Evolutionary conservation across 306 rosid species (phyloP).

Genomic region (Pyrus pyrifolia): DNA sequence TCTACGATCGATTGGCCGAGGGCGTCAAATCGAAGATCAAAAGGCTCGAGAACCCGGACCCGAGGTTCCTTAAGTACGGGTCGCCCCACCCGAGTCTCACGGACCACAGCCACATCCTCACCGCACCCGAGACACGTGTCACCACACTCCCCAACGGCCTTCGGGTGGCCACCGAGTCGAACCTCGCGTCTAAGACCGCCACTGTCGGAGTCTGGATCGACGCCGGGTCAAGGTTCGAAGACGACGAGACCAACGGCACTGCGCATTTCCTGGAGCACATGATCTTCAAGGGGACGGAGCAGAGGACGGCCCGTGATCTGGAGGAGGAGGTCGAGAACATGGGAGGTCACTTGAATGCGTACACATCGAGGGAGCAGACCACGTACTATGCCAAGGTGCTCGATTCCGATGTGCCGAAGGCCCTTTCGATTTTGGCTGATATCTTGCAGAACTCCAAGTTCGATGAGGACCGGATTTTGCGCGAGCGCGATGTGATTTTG

Average conservation of each 20-base stretch:
- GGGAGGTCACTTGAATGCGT: slow-evolving; percentile 94
- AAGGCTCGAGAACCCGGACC: slow-evolving; percentile 76
- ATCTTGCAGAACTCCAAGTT: slow-evolving; percentile 83
- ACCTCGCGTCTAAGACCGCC: slow-evolving; percentile 54
- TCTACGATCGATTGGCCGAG: slow-evolving; percentile 88
- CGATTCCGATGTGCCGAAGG: slow-evolving; percentile 56
- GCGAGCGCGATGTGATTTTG: slow-evolving; percentile 82
- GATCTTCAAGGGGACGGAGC: slow-evolving; percentile 89
- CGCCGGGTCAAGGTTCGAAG: slow-evolving; percentile 88
- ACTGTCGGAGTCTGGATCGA: slow-evolving; percentile 97
- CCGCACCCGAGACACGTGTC: slow-evolving; percentile 79
- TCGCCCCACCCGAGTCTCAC: slow-evolving; percentile 59
- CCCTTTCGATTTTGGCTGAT: slow-evolving; percentile 71
- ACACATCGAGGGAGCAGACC: slow-evolving; percentile 88
- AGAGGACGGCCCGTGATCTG: slow-evolving; percentile 59
- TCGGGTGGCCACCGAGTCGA: slow-evolving; percentile 82
- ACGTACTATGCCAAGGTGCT: slow-evolving; percentile 79
- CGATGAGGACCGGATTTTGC: slow-evolving; percentile 55
- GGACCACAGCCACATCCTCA: slow-evolving; percentile 68
- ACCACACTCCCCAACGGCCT: slow-evolving; percentile 83
- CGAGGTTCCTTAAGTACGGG: slow-evolving; percentile 80
- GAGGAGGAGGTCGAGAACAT: slow-evolving; percentile 95
- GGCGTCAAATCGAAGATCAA: slow-evolving; percentile 59
- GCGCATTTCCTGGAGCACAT: slow-evolving; percentile 92
- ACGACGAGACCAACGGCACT: slow-evolving; percentile 83